Evolutionary conservation across 2,329 filamentous ascomycete species (phyloP), one percentile per base, ranked within the genome.

Genomic region (Teratosphaeria zuluensis): DNA sequence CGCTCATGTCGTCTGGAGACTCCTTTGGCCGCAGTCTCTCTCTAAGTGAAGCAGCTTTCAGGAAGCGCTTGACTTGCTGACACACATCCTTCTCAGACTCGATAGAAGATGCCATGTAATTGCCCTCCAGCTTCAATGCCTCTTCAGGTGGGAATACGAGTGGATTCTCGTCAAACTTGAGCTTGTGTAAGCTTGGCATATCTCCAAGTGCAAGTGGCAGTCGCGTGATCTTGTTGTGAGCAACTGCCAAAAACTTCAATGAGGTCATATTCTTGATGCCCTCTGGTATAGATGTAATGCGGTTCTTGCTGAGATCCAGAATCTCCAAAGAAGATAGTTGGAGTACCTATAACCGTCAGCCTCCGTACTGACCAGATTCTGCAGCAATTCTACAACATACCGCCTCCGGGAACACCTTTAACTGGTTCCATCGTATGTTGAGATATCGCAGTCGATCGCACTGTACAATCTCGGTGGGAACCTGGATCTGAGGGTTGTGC

Each of bases 101-200:
- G 19, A 77, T 75, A 38, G 77, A 76, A 11, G 73, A 71, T 8
- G 61, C 56, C 16, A 60, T 51, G 19, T 58, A 55, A 54, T 69
- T 63, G 12, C 61, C 54, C 16, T 58, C 56, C 2, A 63, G 63
- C 55, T 66, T 65, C 53, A 78, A 73, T 35, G 71, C 71, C 8
- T 80, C 76, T 1, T 71, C 70, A 6, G 78, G 87, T 3, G 91
- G 91, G 66, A 92, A 92, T 59, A 81, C 83, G 59, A 96, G 82
- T 8, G 89, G 89, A 66, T 96, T 96, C 53, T 90, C 90, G 59
- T 92, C 88, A 38, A 96, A 84, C 73, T 95, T 96, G 58, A 97
- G 80, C 64, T 95, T 88, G 70, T 92, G 89, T 60, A 97, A 77
- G 58, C 90, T 94, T 58, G 82, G 86, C 88, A 96, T 95, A 63